Evolutionary conservation across 352 stramenopile species (phyloP), one percentile per base, ranked within the genome.

Genomic region (Phytophthora pistaciae): DNA sequence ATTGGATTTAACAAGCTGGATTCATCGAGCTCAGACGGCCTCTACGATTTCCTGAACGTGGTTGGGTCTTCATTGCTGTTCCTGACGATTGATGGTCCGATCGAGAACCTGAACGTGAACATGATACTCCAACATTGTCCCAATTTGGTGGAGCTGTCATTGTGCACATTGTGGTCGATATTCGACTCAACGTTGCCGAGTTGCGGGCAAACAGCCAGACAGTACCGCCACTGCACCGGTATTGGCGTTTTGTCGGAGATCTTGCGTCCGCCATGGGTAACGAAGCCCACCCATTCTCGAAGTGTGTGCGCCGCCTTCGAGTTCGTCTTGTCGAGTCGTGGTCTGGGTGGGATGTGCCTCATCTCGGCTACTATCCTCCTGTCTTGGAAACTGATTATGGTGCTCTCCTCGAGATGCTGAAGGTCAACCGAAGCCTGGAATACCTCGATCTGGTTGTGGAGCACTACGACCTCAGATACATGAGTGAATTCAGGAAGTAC

Each of bases 341-440:
- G 42, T 6, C 42, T 49, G 42, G 42, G 18, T 49, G 42, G 42
- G 42, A 48, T 48, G 13, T 21, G 13, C 0, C 18, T 48, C 16
- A 10, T n/a, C 0, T 9, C 5, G n/a, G n/a, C 40, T 48, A 48
- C 16, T 48, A 48, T 21, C 40, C 40, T 48, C 40, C 40, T 8
- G n/a, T 48, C n/a, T 14, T 21, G 5, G 25, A 29, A 29, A 29
- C 25, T 29, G 25, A 29, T 4, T 29, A 29, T 29, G 25, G 25
- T 11, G 42, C 42, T 16, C 16, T 49, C 5, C 42, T 49, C 18
- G 42, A 49, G 14, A 49, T 49, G 42, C 8, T 49, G 42, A 49
- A 49, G n/a, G 42, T 49, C 18, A 49, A 49, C 42, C 42, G 42
- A 49, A 49, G 42, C 42, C 42, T 49, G 42, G 42, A 49, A 49